Evolutionary conservation across 192 early-diverging fungal genomes (phyloP), one percentile per base, ranked within the genome.

Genomic region (Gonapodya prolifera): DNA sequence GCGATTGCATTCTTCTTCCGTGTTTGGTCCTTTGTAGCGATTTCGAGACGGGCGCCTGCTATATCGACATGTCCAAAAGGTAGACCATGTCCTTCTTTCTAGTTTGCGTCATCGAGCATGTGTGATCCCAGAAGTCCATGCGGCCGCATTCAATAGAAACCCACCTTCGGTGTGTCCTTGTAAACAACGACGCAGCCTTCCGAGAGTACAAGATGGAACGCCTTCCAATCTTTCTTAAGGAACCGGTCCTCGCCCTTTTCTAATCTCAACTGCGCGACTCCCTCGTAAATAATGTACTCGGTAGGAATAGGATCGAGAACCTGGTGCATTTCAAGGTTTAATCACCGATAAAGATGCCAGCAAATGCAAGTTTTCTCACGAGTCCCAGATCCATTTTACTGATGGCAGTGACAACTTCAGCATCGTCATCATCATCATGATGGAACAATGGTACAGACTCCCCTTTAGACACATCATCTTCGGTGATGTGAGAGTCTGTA

Each of bases 171-270:
- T 8, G 71, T 32, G 8, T 30, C 71, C 28, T 18, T 73, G 71
- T 30, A 73, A 8, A 32, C 28, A 16, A 73, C 71, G 8, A 73
- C 28, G 29, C 28, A 18, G 13, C 71, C 71, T 13, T 32, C 32
- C 8, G 8, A 30, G 8, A 32, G 8, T 2, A 32, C 71, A 8
- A 18, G 8, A 18, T 32, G 32, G 71, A 73, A 73, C 18, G 71
- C 8, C 18, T 30, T 73, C 71, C 71, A 73, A 73, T 73, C 71
- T 32, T 73, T 73, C 28, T 32, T 73, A 8, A 73, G 8, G 8
- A 18, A 32, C 71, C 71, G 2, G 71, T 73, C 71, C 71, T 73
- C 71, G 71, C 71, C 71, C 71, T 32, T 32, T 13, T 73, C 28
- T 29, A 73, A 29, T 32, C 71, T 73, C 8, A 73, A 8, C 28